Evolutionary conservation across 2,329 filamentous ascomycete genomes (phyloP), one percentile per base, ranked within the genome.

Genomic region (Fusarium setosum): DNA sequence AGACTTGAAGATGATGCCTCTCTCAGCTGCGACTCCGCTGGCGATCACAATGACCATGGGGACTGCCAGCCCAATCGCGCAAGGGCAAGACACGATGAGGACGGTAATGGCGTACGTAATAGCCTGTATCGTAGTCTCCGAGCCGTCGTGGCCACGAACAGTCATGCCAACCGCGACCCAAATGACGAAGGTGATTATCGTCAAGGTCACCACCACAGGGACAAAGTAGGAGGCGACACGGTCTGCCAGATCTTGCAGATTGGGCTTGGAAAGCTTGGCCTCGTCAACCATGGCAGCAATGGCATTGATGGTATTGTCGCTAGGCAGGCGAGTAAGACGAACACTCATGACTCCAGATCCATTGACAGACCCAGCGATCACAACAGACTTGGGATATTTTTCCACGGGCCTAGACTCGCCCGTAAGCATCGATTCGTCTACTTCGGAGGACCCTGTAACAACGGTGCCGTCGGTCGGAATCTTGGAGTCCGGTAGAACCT

Each of bases 381-480:
- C 82, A 0, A 68, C 47, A 1, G 84, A 85, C 0, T 83, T 83
- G 0, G 76, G 50, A 0, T 74, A 61, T 72, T 94, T 94, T 5
- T 81, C 80, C 0, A 92, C 84, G 0, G 86, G 88, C 0, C 76
- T 75, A 0, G 86, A 83, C 72, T 96, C 92, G 1, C 92, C 92
- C 0, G 92, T 95, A 9, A 95, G 76, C 87, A 93, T 92, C 0
- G 91, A 92, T 73, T 95, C 92, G 69, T 95, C 86, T 0, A 93
- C 82, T 59, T 92, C 91, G 1, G 87, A 89, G 0, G 77, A 79
- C 0, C 92, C 92, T 3, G 78, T 77, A 0, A 89, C 61, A 1
- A 95, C 84, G 0, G 81, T 84, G 0, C 92, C 92, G 67, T 96
- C 92, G 0, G 92, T 94, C 0, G 87, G 85, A 5, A 94, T 80